Conservation (phyloP, 208 protist species). For the Acanthamoeba rhysodes region DNA sequence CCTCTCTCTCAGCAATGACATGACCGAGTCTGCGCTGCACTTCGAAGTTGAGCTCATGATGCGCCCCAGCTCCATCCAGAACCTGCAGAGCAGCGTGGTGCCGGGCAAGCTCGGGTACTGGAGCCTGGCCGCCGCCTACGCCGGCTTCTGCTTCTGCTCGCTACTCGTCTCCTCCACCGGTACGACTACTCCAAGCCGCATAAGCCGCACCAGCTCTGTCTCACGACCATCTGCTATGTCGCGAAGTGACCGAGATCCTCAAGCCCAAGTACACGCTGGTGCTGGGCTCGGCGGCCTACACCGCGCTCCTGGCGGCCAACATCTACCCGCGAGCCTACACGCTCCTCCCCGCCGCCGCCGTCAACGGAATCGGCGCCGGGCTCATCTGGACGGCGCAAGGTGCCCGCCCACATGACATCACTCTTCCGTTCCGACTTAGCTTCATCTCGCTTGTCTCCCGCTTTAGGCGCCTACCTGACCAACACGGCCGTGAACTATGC, state of each 20-base stretch:
- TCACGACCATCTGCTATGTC: not conserved
- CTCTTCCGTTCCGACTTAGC: not conserved
- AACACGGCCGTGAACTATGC: slow-evolving; percentile 10
- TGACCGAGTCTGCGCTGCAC: too few species aligned
- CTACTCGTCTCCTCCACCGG: not conserved
- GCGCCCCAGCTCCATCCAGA: slow-evolving; percentile 13
- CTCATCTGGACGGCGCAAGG: slow-evolving; percentile 12
- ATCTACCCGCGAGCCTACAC: not conserved
- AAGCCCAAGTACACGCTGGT: slow-evolving; percentile 32
- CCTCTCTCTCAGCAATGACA: too few species aligned
- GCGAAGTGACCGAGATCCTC: not conserved
- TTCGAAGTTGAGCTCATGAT: too few species aligned
- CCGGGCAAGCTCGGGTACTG: not conserved
- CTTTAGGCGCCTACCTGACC: not conserved
- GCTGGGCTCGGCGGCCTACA: not conserved
- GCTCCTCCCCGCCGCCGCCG: not conserved
- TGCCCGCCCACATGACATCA: not conserved
- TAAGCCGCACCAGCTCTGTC: not conserved
- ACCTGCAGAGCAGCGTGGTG: slow-evolving; percentile 20
- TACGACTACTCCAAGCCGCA: not conserved
- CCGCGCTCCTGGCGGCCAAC: not conserved
- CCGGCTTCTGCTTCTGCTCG: slow-evolving; percentile 10
- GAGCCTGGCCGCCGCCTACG: not conserved
- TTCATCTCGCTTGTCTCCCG: not conserved
- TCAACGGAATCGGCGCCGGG: not conserved